Conservation (phyloP, 352 stramenopile species). For the Peronospora belbahrii region DNA sequence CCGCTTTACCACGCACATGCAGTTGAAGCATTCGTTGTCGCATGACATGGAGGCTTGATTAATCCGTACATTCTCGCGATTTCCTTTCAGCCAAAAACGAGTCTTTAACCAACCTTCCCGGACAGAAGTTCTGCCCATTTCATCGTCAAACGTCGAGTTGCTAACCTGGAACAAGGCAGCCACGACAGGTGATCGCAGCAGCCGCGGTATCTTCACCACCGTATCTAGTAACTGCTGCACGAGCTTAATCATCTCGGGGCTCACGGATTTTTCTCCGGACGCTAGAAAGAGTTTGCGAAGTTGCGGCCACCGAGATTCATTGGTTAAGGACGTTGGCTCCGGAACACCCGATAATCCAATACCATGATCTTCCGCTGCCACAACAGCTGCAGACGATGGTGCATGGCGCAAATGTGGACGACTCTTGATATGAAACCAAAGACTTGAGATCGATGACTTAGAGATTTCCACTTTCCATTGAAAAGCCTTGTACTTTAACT, state of each 20-base stretch:
- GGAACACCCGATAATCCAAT: conserved; percentile 17
- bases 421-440: conserved; percentile 86
- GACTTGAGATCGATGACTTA: conserved; percentile 70
- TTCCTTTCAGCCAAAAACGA: conserved; percentile 78
- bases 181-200: conserved; percentile 65
- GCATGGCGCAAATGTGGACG: conserved; percentile 51
- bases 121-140: conserved; percentile 68
- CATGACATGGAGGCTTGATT: conserved; percentile 67
- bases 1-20: conserved; percentile 83
- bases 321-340: conserved; percentile 4
- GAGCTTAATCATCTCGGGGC: conserved; percentile 65
- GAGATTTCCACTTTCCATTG: conserved; percentile 82
- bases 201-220: conserved; percentile 48
- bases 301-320: conserved; percentile 41
- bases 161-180: conserved; percentile 79
- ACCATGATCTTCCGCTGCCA: conserved; percentile 21
- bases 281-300: conserved; percentile 78
- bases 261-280: conserved; percentile 65
- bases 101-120: conserved; percentile 81
- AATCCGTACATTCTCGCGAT: conserved; percentile 79
- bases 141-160: conserved; percentile 78
- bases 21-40: conserved; percentile 87
- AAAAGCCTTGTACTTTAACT: conserved; percentile 67
- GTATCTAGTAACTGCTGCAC: conserved; percentile 69
- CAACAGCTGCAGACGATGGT: conserved; percentile 9